Evolutionary conservation across 306 rosid genomes (phyloP).

Genomic region (Castanea mollissima): DNA sequence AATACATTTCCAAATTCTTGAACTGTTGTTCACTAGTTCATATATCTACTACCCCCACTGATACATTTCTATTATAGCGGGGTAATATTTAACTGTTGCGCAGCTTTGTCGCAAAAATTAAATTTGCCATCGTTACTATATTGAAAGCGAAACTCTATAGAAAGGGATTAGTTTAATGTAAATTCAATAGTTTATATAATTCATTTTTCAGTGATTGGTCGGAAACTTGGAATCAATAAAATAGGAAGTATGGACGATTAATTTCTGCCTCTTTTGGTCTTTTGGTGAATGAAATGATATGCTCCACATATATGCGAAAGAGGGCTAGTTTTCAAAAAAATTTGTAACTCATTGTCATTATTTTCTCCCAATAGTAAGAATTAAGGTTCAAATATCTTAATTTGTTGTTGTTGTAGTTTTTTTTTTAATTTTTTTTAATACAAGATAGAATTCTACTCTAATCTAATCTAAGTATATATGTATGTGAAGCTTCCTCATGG

Average conservation of each 20-base stretch:
- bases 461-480: too few species aligned
- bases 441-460: too few species aligned
- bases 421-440: too few species aligned
- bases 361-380: too few species aligned
- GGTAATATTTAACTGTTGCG: background rate
- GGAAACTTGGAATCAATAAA: background rate
- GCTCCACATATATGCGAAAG: background rate
- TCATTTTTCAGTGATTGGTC: background rate
- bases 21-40: background rate
- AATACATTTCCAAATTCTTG: background rate
- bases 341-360: too few species aligned
- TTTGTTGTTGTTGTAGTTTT: too few species aligned
- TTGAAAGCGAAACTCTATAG: background rate
- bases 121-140: background rate
- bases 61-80: background rate
- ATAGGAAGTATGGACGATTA: background rate
- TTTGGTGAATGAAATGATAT: background rate
- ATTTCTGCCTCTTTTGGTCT: background rate
- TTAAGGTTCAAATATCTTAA: too few species aligned
- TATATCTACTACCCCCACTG: background rate
- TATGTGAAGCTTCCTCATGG: too few species aligned
- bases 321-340: background rate
- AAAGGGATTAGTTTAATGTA: background rate
- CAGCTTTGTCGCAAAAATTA: background rate
- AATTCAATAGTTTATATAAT: background rate